These are phyloP conservation scores for Zymoseptoria passerinii DNA, from an alignment of 2,329 filamentous ascomycete genomes.

Conservation along the genomic window DNA sequence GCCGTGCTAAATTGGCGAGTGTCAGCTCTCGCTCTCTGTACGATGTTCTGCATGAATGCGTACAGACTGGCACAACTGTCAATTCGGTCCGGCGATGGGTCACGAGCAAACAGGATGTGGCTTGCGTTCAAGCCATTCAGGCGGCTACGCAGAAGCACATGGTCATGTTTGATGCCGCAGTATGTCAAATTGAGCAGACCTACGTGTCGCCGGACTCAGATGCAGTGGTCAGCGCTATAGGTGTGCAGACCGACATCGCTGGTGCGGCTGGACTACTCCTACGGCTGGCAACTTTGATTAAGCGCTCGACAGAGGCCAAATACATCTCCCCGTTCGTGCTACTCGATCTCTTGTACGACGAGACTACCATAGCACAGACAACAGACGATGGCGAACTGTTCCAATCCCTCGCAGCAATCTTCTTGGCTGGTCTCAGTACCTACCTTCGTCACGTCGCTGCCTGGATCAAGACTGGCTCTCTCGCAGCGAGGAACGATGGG, in stretches of 20 bases:
- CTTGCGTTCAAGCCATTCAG: slow-evolving; percentile 60
- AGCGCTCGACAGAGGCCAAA: slow-evolving; percentile 30
- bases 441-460: slow-evolving; percentile 70
- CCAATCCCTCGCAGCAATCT: slow-evolving; percentile 56
- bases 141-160: slow-evolving; percentile 53
- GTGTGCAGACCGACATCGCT: slow-evolving; percentile 51
- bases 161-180: slow-evolving; percentile 46
- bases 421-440: slow-evolving; percentile 72
- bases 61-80: slow-evolving; percentile 42
- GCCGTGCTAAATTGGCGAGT: slow-evolving; percentile 3
- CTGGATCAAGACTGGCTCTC: slow-evolving; percentile 77
- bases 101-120: slow-evolving; percentile 26
- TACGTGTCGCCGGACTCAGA: slow-evolving; percentile 49
- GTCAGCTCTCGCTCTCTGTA: slow-evolving; percentile 24
- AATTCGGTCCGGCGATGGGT: slow-evolving; percentile 44
- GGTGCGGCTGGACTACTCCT: slow-evolving; percentile 48
- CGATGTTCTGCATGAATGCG: slow-evolving; percentile 38
- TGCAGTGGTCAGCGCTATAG: slow-evolving; percentile 58
- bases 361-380: slow-evolving; percentile 61
- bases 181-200: slow-evolving; percentile 53
- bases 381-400: slow-evolving; percentile 57
- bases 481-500: slow-evolving; percentile 49
- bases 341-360: slow-evolving; percentile 68
- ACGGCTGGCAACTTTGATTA: slow-evolving; percentile 55
- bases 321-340: slow-evolving; percentile 54